Evolutionary conservation across 495 filamentous ascomycete genomes (phyloP).

Genomic region (Penicillium herquei): DNA sequence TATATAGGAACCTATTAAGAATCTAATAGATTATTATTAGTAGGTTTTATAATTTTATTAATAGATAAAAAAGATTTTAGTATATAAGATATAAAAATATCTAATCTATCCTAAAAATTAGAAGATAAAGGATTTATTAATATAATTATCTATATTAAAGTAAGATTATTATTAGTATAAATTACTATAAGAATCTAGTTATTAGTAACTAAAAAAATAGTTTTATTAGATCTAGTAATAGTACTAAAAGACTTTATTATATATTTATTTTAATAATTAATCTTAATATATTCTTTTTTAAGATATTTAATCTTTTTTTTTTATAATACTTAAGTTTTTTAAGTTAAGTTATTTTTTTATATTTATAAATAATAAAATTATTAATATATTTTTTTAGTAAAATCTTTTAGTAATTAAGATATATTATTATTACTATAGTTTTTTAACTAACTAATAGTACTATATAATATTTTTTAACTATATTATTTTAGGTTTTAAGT

Average conservation of each 20-base stretch:
- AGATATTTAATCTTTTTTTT: not conserved
- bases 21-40: conserved; percentile 9
- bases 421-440: not conserved
- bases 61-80: not conserved
- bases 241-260: not conserved
- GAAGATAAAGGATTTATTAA: not conserved
- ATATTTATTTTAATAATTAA: not conserved
- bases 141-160: not conserved
- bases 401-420: not conserved
- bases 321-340: too few species aligned
- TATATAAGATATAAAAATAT: not conserved
- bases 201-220: too few species aligned
- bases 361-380: not conserved
- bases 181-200: too few species aligned
- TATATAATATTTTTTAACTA: not conserved
- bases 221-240: too few species aligned
- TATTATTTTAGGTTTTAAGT: not conserved
- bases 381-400: not conserved
- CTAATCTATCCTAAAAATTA: not conserved
- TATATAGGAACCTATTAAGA: conserved; percentile 16
- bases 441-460: too few species aligned
- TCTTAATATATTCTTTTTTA: not conserved
- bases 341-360: not conserved
- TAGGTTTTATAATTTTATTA: conserved; percentile 4
- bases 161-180: not conserved